These are phyloP conservation scores for Lactarius deliciosus DNA, from an alignment of 768 basidiomycete genomes.

Conservation along the genomic window DNA sequence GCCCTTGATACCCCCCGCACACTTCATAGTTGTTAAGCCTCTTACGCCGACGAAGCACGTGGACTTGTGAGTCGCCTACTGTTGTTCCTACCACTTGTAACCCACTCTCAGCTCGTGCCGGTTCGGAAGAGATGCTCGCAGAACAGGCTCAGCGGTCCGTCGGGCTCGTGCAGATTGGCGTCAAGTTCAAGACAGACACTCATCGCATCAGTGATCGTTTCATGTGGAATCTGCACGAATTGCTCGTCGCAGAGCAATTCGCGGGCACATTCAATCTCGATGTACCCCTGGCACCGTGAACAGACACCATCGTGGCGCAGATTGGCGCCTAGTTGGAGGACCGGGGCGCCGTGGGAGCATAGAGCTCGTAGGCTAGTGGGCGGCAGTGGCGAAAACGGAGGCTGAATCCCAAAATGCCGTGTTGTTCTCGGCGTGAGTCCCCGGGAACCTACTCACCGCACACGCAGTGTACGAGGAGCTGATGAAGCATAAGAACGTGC, in stretches of 20 bases:
- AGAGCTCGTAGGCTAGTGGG: slow-evolving; percentile 59
- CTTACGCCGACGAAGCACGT: slow-evolving; percentile 62
- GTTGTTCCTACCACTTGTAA: slow-evolving; percentile 26
- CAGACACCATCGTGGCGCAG: too few relatives aligned
- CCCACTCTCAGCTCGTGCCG: slow-evolving; percentile 10
- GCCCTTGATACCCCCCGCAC: slow-evolving; percentile 56
- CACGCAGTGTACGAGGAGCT: slow-evolving; percentile 96
- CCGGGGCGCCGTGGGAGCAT: too few relatives aligned
- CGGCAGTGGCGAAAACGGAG: slow-evolving; percentile 37
- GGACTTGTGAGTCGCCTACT: slow-evolving; percentile 58
- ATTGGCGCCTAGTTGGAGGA: too few relatives aligned
- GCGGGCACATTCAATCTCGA: too few relatives aligned
- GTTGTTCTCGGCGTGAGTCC: slow-evolving; percentile 72
- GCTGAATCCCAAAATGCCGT: slow-evolving; percentile 66
- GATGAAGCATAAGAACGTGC: slow-evolving; percentile 79
- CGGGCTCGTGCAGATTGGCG: too few relatives aligned
- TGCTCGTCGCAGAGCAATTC: too few relatives aligned
- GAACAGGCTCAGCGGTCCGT: too few relatives aligned
- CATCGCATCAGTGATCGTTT: too few relatives aligned
- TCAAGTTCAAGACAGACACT: too few relatives aligned
- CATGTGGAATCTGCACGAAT: too few relatives aligned
- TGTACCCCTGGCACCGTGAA: too few relatives aligned
- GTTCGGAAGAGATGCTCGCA: slow-evolving; percentile 52
- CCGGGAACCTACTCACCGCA: slow-evolving; percentile 60
- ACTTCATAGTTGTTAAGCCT: slow-evolving; percentile 64